Conservation (phyloP, 768 basidiomycete species). For the Boletus tylopilopsis region DNA sequence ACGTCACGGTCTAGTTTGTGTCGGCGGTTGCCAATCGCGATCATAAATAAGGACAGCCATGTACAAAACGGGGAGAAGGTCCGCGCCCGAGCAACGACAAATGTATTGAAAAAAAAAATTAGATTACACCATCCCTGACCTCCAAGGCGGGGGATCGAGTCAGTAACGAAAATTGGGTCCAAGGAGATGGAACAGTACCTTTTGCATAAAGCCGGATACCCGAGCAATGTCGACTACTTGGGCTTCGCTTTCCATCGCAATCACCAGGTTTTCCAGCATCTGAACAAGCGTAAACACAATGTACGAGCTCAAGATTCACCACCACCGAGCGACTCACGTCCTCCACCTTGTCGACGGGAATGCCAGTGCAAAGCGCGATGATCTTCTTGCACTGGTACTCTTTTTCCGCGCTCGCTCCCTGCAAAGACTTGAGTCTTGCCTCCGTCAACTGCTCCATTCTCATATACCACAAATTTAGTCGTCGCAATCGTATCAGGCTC, state of each 20-base stretch:
- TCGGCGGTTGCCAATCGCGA: constrained; percentile 7
- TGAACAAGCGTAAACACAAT: constrained; percentile 34
- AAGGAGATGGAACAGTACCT: constrained; percentile 43
- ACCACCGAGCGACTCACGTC: constrained; percentile 55
- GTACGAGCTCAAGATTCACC: constrained; percentile 9
- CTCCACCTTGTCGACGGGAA: constrained; percentile 85
- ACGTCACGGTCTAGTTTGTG: constrained; percentile 33
- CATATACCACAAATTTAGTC: constrained; percentile 81
- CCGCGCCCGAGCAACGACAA: background rate
- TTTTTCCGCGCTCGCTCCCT: constrained; percentile 82
- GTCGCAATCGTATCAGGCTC: constrained; percentile 64
- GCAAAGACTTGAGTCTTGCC: constrained; percentile 61
- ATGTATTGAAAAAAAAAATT: constrained; percentile 25
- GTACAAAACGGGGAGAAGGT: constrained; percentile 31
- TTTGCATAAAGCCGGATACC: constrained; percentile 90
- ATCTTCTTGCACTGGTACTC: constrained; percentile 91
- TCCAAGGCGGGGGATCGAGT: constrained; percentile 21
- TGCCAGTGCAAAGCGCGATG: constrained; percentile 83
- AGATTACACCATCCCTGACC: constrained; percentile 42
- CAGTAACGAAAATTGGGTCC: constrained; percentile 15
- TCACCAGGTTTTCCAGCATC: constrained; percentile 82
- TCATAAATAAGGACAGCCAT: constrained; percentile 23
- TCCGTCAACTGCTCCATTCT: constrained; percentile 74
- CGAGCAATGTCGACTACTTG: constrained; percentile 79
- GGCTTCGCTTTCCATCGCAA: constrained; percentile 86